Conservation (phyloP, 495 filamentous ascomycete genomes). For the Coniosporium apollinis region DNA sequence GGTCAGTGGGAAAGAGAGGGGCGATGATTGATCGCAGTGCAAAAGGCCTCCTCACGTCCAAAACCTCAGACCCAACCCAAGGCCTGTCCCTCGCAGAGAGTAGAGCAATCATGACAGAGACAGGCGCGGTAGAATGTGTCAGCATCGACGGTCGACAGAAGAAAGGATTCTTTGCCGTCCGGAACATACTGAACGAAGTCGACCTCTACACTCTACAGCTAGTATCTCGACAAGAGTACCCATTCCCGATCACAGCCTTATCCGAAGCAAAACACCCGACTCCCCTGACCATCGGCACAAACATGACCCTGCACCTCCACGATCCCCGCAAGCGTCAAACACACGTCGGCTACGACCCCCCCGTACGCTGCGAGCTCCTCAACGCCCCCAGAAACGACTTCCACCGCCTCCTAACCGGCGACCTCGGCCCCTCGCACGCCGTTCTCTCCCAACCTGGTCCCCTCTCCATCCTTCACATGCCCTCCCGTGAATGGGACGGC, state of each 20-base stretch:
- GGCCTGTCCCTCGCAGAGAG: constrained; percentile 26
- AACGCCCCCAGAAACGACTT: constrained; percentile 11
- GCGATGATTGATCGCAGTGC: constrained; percentile 48
- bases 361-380: constrained; percentile 24
- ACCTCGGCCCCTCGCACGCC: constrained; percentile 28
- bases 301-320: constrained; percentile 65
- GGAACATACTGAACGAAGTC: constrained; percentile 61
- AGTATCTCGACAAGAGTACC: constrained; percentile 54
- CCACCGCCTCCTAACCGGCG: constrained; percentile 16
- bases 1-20: constrained; percentile 41
- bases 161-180: constrained; percentile 61
- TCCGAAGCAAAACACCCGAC: constrained; percentile 56
- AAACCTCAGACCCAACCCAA: constrained; percentile 6
- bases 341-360: constrained; percentile 20
- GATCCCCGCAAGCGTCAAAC: constrained; percentile 41
- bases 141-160: constrained; percentile 57
- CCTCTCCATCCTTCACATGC: constrained; percentile 63
- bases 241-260: constrained; percentile 68
- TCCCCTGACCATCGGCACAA: constrained; percentile 77
- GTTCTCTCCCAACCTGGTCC: constrained; percentile 69
- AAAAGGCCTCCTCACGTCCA: constrained; percentile 41
- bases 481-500: constrained; percentile 31
- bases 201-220: constrained; percentile 65
- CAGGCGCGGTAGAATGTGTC: constrained; percentile 69
- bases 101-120: constrained; percentile 34